These are phyloP conservation scores for Curvularia spicifera DNA, from an alignment of 2,329 filamentous ascomycete species.

Conservation along the genomic window DNA sequence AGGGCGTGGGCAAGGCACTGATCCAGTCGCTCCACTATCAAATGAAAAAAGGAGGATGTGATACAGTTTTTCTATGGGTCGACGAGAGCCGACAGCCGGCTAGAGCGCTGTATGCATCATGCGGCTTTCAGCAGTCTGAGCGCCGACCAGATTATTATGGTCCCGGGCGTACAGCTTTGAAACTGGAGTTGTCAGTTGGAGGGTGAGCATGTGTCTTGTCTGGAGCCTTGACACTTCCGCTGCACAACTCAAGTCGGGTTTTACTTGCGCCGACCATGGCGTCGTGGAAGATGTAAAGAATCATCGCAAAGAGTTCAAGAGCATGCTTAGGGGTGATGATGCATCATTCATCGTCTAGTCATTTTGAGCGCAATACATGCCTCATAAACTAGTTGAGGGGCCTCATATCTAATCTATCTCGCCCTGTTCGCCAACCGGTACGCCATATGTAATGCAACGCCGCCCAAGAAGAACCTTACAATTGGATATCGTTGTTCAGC, in stretches of 20 bases:
- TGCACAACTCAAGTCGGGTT: neutral
- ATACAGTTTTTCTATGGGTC: slow-evolving; percentile 59
- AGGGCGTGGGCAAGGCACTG: slow-evolving; percentile 56
- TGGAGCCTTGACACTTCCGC: neutral
- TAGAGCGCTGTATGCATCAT: slow-evolving; percentile 53
- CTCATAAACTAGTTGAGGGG: neutral
- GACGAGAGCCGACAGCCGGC: slow-evolving; percentile 56
- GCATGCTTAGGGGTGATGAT: neutral
- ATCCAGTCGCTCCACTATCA: slow-evolving; percentile 53
- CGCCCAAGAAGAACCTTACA: slow-evolving; percentile 55
- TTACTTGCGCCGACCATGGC: neutral
- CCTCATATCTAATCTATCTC: slow-evolving; percentile 6
- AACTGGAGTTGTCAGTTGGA: slow-evolving; percentile 20
- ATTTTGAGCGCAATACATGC: neutral
- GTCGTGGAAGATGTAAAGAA: neutral
- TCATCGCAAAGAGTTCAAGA: neutral
- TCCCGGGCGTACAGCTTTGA: slow-evolving; percentile 54
- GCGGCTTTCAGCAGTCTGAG: slow-evolving; percentile 56
- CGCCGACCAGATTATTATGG: slow-evolving; percentile 59
- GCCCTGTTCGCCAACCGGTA: slow-evolving; percentile 2
- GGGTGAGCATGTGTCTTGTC: slow-evolving; percentile 18
- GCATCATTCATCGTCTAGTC: neutral
- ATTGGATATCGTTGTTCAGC: slow-evolving; percentile 82
- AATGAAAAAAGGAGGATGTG: slow-evolving; percentile 56
- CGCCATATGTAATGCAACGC: slow-evolving; percentile 4